Base-by-base conservation (phyloP, 306 rosid genomes). In the Morella rubra region DNA sequence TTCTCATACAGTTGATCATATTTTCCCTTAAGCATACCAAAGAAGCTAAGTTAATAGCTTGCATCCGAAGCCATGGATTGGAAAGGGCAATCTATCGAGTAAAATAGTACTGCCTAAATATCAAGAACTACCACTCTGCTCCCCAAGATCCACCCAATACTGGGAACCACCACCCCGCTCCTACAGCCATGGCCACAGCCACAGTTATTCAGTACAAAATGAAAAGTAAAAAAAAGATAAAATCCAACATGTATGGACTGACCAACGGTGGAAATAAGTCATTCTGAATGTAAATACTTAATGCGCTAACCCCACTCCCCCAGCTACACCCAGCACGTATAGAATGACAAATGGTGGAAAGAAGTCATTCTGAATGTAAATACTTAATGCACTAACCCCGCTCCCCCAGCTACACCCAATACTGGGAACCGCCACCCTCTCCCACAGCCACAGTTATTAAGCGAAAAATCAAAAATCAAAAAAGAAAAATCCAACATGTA, bases 1-100 rank as follows among this genome's bases (percentile, higher is more conserved):
- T 65, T 85, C 81, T 96, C 99, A 71, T 88, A 88, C 70, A 81
- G 92, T 69, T 89, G 91, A 13, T 96, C 99, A 73, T 96, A 96
- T 86, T 96, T 96, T 69, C 98, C 99, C 99, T 96, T 83, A 7
- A 68, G 2, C 62, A 80, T 19, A 72, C 60, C 69, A 78, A 76
- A 44, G 42, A 44, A 69, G 71, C 24, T 40, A 19, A 73, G 64
- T 72, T 52, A 79, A 52, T 60, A 64, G 72, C 56, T 56, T 54
- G 22, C 64, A 69, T 76, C 24, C 59, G 60, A 59, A 77, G 77
- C 44, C 40, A 37, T 51, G 46, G 47, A 74, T 19, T 66, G n/a
- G 27, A 14, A 68, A 44, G 44, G 18, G 19, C 13, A 66, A 16
- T 61, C 16, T n/a, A 18, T n/a, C 7, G 7, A 14, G 44, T 44